Conservation (phyloP, 2,329 filamentous ascomycete genomes). For the Colletotrichum sublineola region DNA sequence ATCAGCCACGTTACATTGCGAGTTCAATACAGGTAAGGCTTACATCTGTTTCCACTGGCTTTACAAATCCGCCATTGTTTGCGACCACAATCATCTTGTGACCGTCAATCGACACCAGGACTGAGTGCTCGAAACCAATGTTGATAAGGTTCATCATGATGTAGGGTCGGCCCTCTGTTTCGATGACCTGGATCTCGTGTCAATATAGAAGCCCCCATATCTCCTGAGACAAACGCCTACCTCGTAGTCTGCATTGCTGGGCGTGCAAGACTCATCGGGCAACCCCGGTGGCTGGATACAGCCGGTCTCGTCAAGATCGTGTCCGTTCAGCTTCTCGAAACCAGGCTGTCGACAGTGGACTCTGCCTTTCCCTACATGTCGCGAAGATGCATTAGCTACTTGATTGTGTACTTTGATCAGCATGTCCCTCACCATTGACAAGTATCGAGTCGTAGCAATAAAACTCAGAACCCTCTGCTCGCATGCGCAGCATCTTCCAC, state of each 20-base stretch:
- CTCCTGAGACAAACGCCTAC: not conserved
- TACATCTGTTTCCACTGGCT: conserved; percentile 37
- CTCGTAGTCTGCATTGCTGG: conserved; percentile 34
- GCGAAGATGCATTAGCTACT: not conserved
- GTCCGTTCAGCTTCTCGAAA: conserved; percentile 25
- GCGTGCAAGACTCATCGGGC: conserved; percentile 23
- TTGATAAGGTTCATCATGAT: conserved; percentile 38
- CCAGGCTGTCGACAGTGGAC: conserved; percentile 43
- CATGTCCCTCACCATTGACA: conserved; percentile 42
- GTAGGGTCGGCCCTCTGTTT: conserved; percentile 29
- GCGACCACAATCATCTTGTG: conserved; percentile 46
- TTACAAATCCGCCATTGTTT: conserved; percentile 45
- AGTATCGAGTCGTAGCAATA: conserved; percentile 46
- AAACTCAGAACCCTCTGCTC: conserved; percentile 35
- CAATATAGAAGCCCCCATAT: not conserved
- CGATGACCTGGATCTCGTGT: not conserved
- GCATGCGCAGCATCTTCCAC: conserved; percentile 39
- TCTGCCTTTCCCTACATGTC: conserved; percentile 44
- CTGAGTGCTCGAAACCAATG: conserved; percentile 36
- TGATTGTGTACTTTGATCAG: no score
- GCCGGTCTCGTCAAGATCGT: conserved; percentile 25
- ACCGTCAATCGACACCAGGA: conserved; percentile 43
- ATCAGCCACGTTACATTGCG: not conserved
- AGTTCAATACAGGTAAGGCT: not conserved
- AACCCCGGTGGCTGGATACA: conserved; percentile 32